Percentiles rank a stretch among this genome's conserved stretches.
These are phyloP conservation scores for Aspergillus fumigatus DNA, from an alignment of 2,329 filamentous ascomycete genomes.

Conservation along the genomic window DNA sequence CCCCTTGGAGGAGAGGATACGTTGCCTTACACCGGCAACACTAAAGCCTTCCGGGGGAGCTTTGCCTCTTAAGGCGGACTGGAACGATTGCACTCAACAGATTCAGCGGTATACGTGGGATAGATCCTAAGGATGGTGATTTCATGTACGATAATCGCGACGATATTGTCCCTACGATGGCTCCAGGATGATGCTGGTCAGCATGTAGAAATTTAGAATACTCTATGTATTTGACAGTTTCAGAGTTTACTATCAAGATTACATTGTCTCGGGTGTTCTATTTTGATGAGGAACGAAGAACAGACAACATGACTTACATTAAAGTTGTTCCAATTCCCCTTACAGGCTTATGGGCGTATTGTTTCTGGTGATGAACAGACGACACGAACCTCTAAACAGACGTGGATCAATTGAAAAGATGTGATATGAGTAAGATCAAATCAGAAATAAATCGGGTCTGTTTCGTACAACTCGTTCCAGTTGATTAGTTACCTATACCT, in stretches of 20 bases:
- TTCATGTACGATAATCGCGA: neutral
- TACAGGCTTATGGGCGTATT: too few species aligned
- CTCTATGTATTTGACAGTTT: neutral
- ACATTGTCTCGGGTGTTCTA: neutral
- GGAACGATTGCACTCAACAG: neutral
- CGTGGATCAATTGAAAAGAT: neutral
- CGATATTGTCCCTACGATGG: neutral
- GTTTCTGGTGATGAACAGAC: neutral
- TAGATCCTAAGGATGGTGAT: neutral
- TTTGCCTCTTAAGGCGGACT: neutral
- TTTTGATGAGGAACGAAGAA: neutral
- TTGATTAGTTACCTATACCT: neutral
- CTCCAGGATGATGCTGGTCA: neutral
- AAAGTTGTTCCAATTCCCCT: neutral
- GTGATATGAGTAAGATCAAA: neutral
- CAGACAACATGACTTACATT: neutral
- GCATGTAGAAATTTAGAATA: neutral
- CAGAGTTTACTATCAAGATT: neutral
- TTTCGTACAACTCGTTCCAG: neutral
- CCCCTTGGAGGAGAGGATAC: neutral
- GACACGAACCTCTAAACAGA: neutral
- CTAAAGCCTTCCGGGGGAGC: neutral
- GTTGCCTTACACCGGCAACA: neutral
- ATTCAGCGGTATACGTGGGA: neutral
- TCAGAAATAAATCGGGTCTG: neutral